Evolutionary conservation across 2,329 filamentous ascomycete genomes (phyloP).

Genomic region (Paraphaeosphaeria minitans): DNA sequence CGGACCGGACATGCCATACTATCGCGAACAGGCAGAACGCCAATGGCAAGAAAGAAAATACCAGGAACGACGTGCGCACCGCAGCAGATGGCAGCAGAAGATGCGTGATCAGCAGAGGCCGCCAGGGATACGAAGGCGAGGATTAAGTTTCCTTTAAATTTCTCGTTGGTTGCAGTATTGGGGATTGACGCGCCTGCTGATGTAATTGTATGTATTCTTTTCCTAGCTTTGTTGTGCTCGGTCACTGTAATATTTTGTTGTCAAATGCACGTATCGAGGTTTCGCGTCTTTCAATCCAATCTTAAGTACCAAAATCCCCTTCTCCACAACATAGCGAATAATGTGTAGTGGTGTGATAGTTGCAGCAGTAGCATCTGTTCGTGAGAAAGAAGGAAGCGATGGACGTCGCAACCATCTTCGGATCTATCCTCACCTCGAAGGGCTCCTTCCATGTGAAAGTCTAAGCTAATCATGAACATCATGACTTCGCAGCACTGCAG

Average conservation of each 20-base stretch:
- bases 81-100: not conserved
- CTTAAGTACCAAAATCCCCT: too few relatives aligned
- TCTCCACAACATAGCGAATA: too few relatives aligned
- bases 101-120: not conserved
- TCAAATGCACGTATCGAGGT: too few relatives aligned
- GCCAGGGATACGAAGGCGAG: not conserved
- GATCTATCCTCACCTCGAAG: not conserved
- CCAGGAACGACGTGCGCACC: not conserved
- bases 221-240: not conserved
- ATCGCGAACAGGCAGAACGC: not conserved
- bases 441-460: not conserved
- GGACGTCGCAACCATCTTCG: not conserved
- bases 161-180: not conserved
- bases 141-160: not conserved
- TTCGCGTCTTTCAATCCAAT: too few relatives aligned
- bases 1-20: not conserved
- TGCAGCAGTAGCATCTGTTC: too few relatives aligned
- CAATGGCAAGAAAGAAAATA: slow-evolving; percentile 6
- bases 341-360: too few relatives aligned
- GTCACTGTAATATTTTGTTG: not conserved
- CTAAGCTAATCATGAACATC: not conserved
- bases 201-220: not conserved
- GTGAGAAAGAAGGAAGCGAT: not conserved
- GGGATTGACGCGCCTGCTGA: not conserved
- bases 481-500: not conserved